These are phyloP conservation scores for Cladophialophora yegresii DNA, from an alignment of 2,329 filamentous ascomycete genomes.

Conservation along the genomic window DNA sequence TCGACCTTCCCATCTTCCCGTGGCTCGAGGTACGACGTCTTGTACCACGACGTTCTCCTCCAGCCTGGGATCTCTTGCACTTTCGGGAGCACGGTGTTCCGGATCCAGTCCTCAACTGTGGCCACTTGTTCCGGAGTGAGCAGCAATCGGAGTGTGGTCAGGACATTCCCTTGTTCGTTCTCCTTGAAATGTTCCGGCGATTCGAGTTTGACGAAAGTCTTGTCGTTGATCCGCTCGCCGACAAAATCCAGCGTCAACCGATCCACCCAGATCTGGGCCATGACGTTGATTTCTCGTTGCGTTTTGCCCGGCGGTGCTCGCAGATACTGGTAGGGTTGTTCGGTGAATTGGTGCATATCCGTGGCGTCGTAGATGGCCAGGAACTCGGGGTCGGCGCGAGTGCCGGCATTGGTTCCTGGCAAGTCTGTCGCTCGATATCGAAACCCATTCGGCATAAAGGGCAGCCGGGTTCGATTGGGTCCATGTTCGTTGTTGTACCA, in stretches of 20 bases:
- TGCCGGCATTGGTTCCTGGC: conserved; percentile 18
- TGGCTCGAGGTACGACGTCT: conserved; percentile 65
- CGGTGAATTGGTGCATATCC: conserved; percentile 69
- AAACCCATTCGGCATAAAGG: conserved; percentile 74
- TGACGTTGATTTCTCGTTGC: conserved; percentile 61
- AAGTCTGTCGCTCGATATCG: conserved; percentile 72
- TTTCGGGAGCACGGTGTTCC: conserved; percentile 9
- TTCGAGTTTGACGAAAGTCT: conserved; percentile 52
- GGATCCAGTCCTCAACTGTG: conserved; percentile 6
- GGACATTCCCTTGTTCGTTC: conserved; percentile 61
- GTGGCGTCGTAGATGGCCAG: conserved; percentile 43
- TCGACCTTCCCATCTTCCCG: conserved; percentile 52
- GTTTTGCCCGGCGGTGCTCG: conserved; percentile 55
- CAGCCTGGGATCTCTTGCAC: conserved; percentile 74
- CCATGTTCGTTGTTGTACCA: conserved; percentile 96
- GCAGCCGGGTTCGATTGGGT: conserved; percentile 73
- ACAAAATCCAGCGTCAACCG: conserved; percentile 71
- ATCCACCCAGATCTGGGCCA: conserved; percentile 67
- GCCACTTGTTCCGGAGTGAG: conserved; percentile 40
- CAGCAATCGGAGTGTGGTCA: conserved; percentile 63
- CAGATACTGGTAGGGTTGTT: conserved; percentile 65
- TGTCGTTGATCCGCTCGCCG: conserved; percentile 53
- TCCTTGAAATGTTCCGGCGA: conserved; percentile 62
- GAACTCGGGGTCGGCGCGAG: conserved; percentile 46
- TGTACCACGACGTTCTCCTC: conserved; percentile 71